These are phyloP conservation scores for Podosphaera leucotricha DNA, from an alignment of 2,329 filamentous ascomycete species.

Conservation along the genomic window DNA sequence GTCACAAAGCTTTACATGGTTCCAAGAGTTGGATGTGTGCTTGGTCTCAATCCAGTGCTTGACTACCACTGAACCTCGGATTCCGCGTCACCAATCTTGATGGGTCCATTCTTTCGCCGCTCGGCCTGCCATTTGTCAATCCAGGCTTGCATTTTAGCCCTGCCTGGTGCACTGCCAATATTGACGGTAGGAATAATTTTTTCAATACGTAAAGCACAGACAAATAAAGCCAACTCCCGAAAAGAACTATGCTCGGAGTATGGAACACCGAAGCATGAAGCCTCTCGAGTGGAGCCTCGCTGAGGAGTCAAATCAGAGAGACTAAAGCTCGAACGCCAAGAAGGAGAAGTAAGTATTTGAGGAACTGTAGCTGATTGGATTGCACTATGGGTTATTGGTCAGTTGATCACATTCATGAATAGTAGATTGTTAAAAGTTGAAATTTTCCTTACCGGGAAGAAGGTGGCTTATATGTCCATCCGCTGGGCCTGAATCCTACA, in stretches of 20 bases:
- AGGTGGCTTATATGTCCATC: conserved; percentile 75
- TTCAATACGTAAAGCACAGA: conserved; percentile 67
- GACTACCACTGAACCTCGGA: conserved; percentile 12
- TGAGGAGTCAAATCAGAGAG: conserved; percentile 55
- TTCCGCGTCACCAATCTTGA: conserved; percentile 15
- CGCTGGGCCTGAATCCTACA: conserved; percentile 76
- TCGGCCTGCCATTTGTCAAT: conserved; percentile 37
- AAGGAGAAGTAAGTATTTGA: conserved; percentile 33
- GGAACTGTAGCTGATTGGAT: conserved; percentile 38
- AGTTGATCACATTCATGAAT: no score
- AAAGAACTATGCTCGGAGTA: conserved; percentile 95
- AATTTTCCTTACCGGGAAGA: conserved; percentile 24
- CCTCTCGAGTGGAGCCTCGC: conserved; percentile 58
- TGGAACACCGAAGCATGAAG: conserved; percentile 78
- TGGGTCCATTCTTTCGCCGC: conserved; percentile 29
- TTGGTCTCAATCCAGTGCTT: conserved; percentile 11
- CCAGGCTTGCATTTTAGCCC: conserved; percentile 40
- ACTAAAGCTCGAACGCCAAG: conserved; percentile 53
- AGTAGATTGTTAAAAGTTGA: not conserved
- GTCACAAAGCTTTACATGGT: no score
- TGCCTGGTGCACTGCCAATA: conserved; percentile 32
- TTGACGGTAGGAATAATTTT: conserved; percentile 90
- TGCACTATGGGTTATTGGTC: conserved; percentile 20
- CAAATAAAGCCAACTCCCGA: conserved; percentile 78
- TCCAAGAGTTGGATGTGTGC: no score